Percentiles rank a stretch among this genome's conserved stretches.
Evolutionary conservation across 768 basidiomycete species (phyloP).

Genomic region (Leccinum obscurum): DNA sequence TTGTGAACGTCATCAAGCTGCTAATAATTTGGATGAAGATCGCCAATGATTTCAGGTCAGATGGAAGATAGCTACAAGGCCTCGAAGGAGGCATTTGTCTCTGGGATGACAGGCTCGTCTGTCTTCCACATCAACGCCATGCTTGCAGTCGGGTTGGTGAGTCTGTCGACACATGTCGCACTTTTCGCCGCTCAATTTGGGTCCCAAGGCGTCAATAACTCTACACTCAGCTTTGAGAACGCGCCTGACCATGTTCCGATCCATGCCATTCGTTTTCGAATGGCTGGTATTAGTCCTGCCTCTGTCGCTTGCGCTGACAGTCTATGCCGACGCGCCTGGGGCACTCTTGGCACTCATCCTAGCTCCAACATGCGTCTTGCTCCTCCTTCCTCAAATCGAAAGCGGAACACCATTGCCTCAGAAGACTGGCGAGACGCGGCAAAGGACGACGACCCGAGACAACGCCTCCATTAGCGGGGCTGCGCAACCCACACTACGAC

Average conservation of each 20-base stretch:
- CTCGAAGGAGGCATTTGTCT: slow-evolving; percentile 82
- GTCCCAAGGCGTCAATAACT: slow-evolving; percentile 62
- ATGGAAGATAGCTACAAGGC: slow-evolving; percentile 56
- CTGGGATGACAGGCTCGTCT: slow-evolving; percentile 69
- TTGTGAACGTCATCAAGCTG: too few relatives aligned
- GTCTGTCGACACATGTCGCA: slow-evolving; percentile 25
- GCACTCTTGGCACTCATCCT: slow-evolving; percentile 51
- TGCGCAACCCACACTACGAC: slow-evolving; percentile 26
- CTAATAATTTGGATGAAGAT: background rate
- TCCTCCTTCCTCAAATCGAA: slow-evolving; percentile 43
- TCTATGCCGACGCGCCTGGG: slow-evolving; percentile 60
- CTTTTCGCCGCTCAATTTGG: slow-evolving; percentile 19
- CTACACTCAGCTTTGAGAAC: slow-evolving; percentile 63
- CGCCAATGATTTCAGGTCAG: background rate
- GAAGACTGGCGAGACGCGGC: slow-evolving; percentile 16
- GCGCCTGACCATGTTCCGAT: slow-evolving; percentile 41
- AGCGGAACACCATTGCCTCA: slow-evolving; percentile 56
- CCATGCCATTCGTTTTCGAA: slow-evolving; percentile 47
- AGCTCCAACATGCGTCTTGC: slow-evolving; percentile 44
- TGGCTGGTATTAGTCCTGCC: slow-evolving; percentile 72
- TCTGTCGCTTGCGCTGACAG: slow-evolving; percentile 78
- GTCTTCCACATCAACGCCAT: slow-evolving; percentile 68
- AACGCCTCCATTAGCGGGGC: background rate
- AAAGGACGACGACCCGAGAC: background rate
- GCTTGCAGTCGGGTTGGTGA: slow-evolving; percentile 62